Evolutionary conservation across 179 eudicot genomes (phyloP).

Genomic region (Camellia oleifera): DNA sequence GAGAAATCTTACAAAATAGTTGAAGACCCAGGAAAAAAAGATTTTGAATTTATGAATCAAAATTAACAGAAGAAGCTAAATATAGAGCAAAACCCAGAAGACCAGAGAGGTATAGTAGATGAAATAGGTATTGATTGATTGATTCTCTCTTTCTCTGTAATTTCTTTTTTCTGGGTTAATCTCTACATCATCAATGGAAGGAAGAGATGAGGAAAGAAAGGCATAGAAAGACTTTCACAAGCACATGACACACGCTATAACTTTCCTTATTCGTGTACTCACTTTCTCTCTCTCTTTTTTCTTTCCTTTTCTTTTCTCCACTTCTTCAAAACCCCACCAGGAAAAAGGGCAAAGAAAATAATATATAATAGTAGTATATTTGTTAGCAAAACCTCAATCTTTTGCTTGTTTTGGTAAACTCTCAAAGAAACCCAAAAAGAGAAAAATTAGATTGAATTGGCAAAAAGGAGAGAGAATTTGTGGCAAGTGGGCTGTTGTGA

Average conservation of each 20-base stretch:
- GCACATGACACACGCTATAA: slow-evolving; percentile 6
- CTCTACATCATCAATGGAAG: neutral
- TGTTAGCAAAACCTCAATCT: slow-evolving; percentile 18
- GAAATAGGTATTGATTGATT: slow-evolving; percentile 8
- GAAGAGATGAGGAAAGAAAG: neutral
- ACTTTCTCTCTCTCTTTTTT: neutral
- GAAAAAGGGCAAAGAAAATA: neutral
- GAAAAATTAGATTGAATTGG: slow-evolving; percentile 10
- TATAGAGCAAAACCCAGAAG: slow-evolving; percentile 4
- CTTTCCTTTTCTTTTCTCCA: neutral
- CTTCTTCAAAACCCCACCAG: slow-evolving; percentile 3
- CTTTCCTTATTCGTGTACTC: slow-evolving; percentile 21
- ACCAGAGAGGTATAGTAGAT: neutral
- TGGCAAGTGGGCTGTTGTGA: neutral
- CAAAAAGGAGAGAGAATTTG: neutral
- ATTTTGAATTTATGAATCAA: neutral
- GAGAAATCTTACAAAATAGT: slow-evolving; percentile 21
- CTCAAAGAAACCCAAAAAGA: slow-evolving; percentile 8
- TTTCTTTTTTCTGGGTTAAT: slow-evolving; percentile 15
- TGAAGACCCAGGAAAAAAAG: slow-evolving; percentile 15
- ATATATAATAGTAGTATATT: neutral
- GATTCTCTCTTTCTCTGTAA: neutral
- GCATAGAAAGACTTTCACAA: neutral
- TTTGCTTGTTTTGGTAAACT: slow-evolving; percentile 31
- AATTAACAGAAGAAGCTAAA: slow-evolving; percentile 8